Evolutionary conservation across 768 basidiomycete species (phyloP), one percentile per base, ranked within the genome.

Genomic region (Mycena polygramma): DNA sequence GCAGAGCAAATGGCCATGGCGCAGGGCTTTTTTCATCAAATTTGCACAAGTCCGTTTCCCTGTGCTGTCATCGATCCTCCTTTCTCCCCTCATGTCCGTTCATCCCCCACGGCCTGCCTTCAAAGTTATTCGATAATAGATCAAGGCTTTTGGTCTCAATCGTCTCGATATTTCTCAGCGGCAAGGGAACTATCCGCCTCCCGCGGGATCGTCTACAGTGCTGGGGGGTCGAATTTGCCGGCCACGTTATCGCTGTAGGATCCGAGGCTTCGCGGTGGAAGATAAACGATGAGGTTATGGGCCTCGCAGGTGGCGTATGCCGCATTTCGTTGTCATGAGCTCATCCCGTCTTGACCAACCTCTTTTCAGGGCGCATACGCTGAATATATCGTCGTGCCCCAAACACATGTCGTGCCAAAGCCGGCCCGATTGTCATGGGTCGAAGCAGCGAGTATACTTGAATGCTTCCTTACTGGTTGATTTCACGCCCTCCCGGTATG

Each of bases 191-290:
- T 96, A 96, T 77, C 91, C 93, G 20, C 81, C 86, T n/a, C 95
- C 95, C 36, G 85, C 90, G n/a, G 92, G 91, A 49, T 87, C 89
- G n/a, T 91, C 92, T 43, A 80, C 85, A 9, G 91, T 96, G 76
- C 85, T 97, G 11, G 95, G 96, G 5, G 93, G n/a, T 96, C 52
- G 96, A 97, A 79, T 97, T 97, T 77, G 89, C 94, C 24, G 94
- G 94, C 7, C 77, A 76, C 4, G 84, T 95, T 57, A 80, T 84
- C 43, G 83, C 87, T 57, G 72, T 92, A 15, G 91, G 91, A 0
- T 75, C 83, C 20, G 83, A 79, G 36, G 86, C 87, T 13, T 82
- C 83, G 37, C 79, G 80, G 52, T 94, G 90, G 87, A 83, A 86
- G 72, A 75, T 87, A 26, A 89, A 88, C 6, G 91, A 94, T 72